These are phyloP conservation scores for Beauveria rudraprayagi DNA, from an alignment of 2,329 filamentous ascomycete genomes.

Conservation along the genomic window DNA sequence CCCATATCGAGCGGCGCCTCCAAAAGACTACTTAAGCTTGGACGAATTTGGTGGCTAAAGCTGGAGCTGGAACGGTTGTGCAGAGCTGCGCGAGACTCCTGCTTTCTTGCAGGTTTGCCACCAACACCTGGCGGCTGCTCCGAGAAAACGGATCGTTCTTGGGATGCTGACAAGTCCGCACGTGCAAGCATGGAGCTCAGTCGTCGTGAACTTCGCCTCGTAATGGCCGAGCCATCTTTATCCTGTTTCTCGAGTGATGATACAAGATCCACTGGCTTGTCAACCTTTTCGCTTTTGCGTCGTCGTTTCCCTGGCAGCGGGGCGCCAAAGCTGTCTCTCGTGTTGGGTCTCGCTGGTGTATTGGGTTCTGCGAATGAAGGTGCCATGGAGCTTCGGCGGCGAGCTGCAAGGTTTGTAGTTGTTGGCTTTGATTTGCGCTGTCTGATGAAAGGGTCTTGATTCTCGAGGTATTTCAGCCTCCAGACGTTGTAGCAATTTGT, in stretches of 20 bases:
- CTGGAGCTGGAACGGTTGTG: conserved; percentile 31
- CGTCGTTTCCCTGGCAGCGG: conserved; percentile 45
- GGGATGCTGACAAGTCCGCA: conserved; percentile 76
- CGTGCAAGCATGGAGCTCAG: conserved; percentile 88
- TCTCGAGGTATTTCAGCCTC: conserved; percentile 69
- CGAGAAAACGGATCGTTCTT: conserved; percentile 71
- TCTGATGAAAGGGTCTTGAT: conserved; percentile 48
- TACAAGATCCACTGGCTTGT: conserved; percentile 53
- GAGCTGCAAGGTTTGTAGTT: conserved; percentile 38
- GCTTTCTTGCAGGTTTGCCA: conserved; percentile 46
- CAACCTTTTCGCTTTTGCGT: conserved; percentile 43
- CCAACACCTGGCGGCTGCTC: conserved; percentile 47
- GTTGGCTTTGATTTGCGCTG: conserved; percentile 38
- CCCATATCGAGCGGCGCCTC: conserved; percentile 62
- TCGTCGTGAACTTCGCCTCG: conserved; percentile 58
- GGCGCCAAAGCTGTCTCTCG: conserved; percentile 70
- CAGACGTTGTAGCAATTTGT: conserved; percentile 75
- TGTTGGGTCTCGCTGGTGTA: conserved; percentile 63
- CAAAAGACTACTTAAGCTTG: conserved; percentile 52
- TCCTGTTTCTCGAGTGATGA: conserved; percentile 63
- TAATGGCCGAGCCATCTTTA: conserved; percentile 42
- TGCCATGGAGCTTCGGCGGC: conserved; percentile 57
- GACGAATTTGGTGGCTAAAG: conserved; percentile 38
- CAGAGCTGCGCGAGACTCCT: conserved; percentile 58
- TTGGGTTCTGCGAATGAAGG: conserved; percentile 65